Evolutionary conservation across 202 grass and related monocot species (phyloP), one percentile per base, ranked within the genome.

Genomic region (Saccharum hybrid): DNA sequence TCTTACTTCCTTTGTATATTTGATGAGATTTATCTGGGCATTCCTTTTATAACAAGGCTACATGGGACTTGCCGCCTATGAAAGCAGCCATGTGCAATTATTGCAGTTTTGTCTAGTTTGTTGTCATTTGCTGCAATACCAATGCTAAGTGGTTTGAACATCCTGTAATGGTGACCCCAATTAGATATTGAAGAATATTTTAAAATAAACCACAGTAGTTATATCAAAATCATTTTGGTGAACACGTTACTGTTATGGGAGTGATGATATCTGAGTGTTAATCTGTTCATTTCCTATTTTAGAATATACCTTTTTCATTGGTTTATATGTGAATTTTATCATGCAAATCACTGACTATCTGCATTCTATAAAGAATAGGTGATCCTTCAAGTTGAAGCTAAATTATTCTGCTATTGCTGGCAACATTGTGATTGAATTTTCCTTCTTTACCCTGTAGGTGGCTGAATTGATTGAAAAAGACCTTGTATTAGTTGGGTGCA

Each of bases 381-480:
- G 23, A 69, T 78, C 31, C 48, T 84, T 59, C n/a, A 71, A 62
- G 36, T 66, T 68, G 8, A 76, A 22, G 52, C n/a, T 77, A 28
- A 79, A 68, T 54, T 74, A 9, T 74, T 75, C 61, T 62, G 5
- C 33, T 84, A 60, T 82, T 62, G 11, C 66, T 88, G 22, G 48
- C 39, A 46, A 38, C 41, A 34, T 80, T 66, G 12, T 67, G 70
- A 88, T 66, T 22, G 16, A 75, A 73, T 86, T 71, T 60, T 63
- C 31, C 39, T 43, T 4, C 77, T 81, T 42, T 59, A 28, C 22
- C 64, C 12, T 93, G 68, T 66, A 99, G 96, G 93, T 99, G 91
- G 96, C 96, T 82, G 96, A 99, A 77, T 84, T 96, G 78, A 96
- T 99, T 86, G 96, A 99, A 82, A 99, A 94, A 71, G 91, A 90